Evolutionary conservation across 176 grass and related monocot genomes (phyloP), one percentile per base, ranked within the genome.

Genomic region (Oryza nivara): DNA sequence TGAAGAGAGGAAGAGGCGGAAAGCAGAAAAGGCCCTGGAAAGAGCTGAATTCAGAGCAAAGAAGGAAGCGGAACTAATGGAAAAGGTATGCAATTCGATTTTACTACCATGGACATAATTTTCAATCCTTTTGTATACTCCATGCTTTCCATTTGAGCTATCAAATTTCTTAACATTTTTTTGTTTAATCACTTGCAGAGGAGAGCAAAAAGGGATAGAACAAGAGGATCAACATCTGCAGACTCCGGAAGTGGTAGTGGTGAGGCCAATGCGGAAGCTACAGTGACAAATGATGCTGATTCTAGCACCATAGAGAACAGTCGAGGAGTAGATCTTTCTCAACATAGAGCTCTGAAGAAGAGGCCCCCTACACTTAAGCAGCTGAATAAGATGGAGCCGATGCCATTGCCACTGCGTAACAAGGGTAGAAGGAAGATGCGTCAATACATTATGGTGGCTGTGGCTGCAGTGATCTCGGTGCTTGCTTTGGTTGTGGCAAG

Each of bases 1-100:
- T 56, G 96, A 90, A 67, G 96, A 95, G 78, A 92, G 96, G 72
- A 98, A 98, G 89, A 98, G 70, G 44, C 52, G 71, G 69, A 91
- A 92, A 83, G 80, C 78, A 12, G 89, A 95, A 44, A 98, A 90
- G 70, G 89, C 88, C 17, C 86, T 88, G 66, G 91, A 88, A 72
- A 80, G 96, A 83, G 93, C 93, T 1, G 89, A 92, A 78, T 84
- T 82, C 80, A 91, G 83, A 80, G 93, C 91, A 77, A 83, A 51
- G 49, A 95, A 90, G 74, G 93, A 98, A 87, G 89, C 91, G 64
- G 93, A 98, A 79, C 67, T 81, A 4, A 94, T 77, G 30, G 91
- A 98, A 23, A 88, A 91, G 96, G 93, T 92, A 86, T 82, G 40
- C 51, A 80, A 5, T 69, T 25, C 76, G 63, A 74, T 68, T 68